Base-by-base conservation (phyloP, 2,329 filamentous ascomycete genomes). In the Amphichorda felina region DNA sequence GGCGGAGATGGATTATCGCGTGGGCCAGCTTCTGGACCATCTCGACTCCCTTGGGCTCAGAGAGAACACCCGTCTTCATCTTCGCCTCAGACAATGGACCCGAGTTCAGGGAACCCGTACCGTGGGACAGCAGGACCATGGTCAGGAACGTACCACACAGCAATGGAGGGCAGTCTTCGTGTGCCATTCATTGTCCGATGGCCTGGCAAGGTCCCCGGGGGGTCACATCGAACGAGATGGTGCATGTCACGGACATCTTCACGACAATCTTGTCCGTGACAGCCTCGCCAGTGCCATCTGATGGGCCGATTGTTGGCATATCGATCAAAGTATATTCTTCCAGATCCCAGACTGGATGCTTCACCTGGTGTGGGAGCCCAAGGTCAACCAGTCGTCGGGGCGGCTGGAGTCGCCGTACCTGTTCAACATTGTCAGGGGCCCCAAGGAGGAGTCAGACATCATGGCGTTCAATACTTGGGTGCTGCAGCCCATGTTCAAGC, bases 81-180 rank as follows among this genome's bases (percentile, higher is more conserved):
- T 57, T 57, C 30, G 51, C 54, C 1, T 57, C 55, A 0, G 55
- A 57, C 40, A 57, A 57, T 8, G 55, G 55, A 0, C 54, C 54
- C 0, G 54, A 57, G 36, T 57, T 57, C 25, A 38, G 54, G 13
- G 38, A 43, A n/a, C 1, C 54, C 54, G 0, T 54, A 55, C 30
- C 43, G 39, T 0, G 54, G 54, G 1, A 57, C 54, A 0, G 54
- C 54, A 0, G 54, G 54, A 0, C 53, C 51, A 0, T 57, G 54
- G 54, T 45, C 47, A 1, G 55, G 54, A 1, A 57, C 55, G 0
- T 57, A 56, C 14, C 53, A 57, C 17, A 57, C 53, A 0, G 53
- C 55, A 2, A 57, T 57, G 55, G 54, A 57, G 22, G 52, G 54
- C 1, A 55, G 54, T 3, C 31, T 57, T 1, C 46, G 55, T 3